Base-by-base conservation (phyloP, 2,329 filamentous ascomycete species). In the Paraphoma chrysanthemicola region DNA sequence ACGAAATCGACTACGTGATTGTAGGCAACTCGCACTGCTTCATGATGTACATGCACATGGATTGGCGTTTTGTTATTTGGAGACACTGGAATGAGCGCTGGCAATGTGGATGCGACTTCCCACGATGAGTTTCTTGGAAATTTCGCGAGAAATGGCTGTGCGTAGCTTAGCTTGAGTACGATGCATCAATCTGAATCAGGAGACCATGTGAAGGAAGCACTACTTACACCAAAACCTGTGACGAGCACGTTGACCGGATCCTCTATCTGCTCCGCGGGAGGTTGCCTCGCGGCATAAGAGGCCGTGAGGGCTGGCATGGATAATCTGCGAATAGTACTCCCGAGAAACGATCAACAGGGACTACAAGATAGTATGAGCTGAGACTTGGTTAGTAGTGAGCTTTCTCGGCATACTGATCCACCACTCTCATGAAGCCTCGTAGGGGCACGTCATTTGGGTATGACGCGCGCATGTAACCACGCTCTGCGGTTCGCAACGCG, bases 11-110 rank as follows among this genome's bases (percentile, higher is more conserved):
- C n/a, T 48, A 78, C 73, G 43, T 56, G 48, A 23, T 60, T 29
- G 63, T 77, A 78, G 44, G 74, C 66, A 18, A 78, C 76, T n/a
- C 73, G 71, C 43, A 77, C 62, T 18, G 73, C 59, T 18, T 67
- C 61, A 31, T 73, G 68, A 48, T 76, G 65, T 9, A 77, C 71
- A 47, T 67, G 58, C 38, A 78, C 71, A 41, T 72, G 70, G 44
- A 78, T 76, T 7, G 71, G 72, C 0, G 69, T 71, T 33, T 63
- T 64, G 51, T 66, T 62, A 7, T 16, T 33, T n/a, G 63, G 46
- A 0, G 61, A 59, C 14, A 69, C 55, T 8, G 74, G 72, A 23
- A 78, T 60, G 7, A 73, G 57, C 42, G 73, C 69, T 0, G 76
- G 76, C 12, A 78, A 69, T 0, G 61, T 68, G 3, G 73, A 75